These are phyloP conservation scores for Adansonia digitata DNA, from an alignment of 345 rosid genomes.

Conservation along the genomic window DNA sequence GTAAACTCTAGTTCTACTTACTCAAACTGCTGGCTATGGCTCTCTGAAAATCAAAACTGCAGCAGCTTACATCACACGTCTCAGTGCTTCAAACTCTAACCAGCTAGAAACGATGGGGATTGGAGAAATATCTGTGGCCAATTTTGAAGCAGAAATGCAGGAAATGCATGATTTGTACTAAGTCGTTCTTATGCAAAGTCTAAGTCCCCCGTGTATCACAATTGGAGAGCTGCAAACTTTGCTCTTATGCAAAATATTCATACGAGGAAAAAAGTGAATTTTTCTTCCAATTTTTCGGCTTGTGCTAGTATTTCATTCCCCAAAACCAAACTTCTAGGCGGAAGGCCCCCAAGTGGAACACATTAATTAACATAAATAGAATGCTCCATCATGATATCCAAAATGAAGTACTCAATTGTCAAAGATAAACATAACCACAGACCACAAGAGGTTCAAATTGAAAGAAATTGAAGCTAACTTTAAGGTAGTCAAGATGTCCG, in stretches of 20 bases:
- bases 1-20: no score
- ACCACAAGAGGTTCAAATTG: neutral
- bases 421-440: neutral
- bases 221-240: no score
- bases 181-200: no score
- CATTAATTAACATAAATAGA: neutral
- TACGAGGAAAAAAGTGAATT: neutral
- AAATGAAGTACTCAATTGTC: neutral
- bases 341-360: neutral
- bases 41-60: constrained; percentile 29
- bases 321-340: neutral
- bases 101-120: no score
- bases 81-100: constrained; percentile 33
- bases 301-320: neutral
- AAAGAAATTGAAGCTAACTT: neutral
- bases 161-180: no score
- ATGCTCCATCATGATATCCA: neutral
- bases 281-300: neutral
- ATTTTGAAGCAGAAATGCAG: neutral
- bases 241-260: neutral
- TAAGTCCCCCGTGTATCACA: no score
- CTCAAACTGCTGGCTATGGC: constrained; percentile 45
- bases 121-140: no score
- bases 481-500: neutral
- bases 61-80: constrained; percentile 29